These are phyloP conservation scores for Cucumis hystrix DNA, from an alignment of 306 rosid genomes.

Conservation along the genomic window DNA sequence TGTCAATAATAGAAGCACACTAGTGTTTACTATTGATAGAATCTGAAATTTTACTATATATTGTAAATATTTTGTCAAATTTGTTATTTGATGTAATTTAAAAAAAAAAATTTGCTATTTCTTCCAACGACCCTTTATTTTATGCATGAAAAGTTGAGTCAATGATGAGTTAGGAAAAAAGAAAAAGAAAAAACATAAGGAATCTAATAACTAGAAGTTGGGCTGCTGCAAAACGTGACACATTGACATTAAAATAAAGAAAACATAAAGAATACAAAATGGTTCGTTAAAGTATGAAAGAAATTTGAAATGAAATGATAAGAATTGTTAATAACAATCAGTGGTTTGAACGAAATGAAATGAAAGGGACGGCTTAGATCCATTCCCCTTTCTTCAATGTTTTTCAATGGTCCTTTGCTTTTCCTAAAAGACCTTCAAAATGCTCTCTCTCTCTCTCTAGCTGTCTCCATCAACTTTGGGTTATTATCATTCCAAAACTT, in stretches of 20 bases:
- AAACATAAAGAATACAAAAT: not conserved
- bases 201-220: not conserved
- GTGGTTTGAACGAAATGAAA: not conserved
- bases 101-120: too few relatives aligned
- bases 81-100: too few relatives aligned
- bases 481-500: not conserved
- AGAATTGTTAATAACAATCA: too few relatives aligned
- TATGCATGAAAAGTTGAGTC: not conserved
- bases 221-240: not conserved
- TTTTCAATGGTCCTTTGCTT: not conserved
- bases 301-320: not conserved
- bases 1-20: too few relatives aligned
- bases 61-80: too few relatives aligned
- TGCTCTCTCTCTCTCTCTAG: not conserved
- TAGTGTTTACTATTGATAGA: too few relatives aligned
- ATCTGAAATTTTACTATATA: too few relatives aligned
- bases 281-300: not conserved
- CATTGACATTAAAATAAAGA: not conserved
- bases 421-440: not conserved
- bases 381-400: not conserved
- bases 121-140: too few relatives aligned
- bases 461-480: not conserved
- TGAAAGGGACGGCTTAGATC: not conserved
- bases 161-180: not conserved
- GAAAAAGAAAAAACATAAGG: not conserved